phyloP scores from a whole-genome alignment of 208 protist genomes.

The Tetramitus jugosus region DNA sequence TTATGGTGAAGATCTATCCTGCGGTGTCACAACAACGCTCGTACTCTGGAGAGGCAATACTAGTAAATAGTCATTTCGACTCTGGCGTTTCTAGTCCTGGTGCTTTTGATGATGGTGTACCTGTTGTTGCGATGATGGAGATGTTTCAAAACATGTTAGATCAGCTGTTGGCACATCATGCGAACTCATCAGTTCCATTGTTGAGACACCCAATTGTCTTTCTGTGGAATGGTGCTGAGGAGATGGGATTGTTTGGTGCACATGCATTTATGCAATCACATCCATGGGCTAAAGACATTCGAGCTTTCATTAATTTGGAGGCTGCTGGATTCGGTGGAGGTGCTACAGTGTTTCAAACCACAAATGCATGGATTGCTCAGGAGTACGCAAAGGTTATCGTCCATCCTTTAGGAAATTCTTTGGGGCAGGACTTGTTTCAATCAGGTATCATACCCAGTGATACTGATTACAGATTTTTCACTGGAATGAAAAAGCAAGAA shows the following conservation, averaged over 20 bases:
- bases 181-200: too few relatives aligned
- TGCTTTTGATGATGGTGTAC: conserved; percentile 18
- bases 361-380: not conserved
- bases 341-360: not conserved
- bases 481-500: not conserved
- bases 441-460: not conserved
- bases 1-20: not conserved
- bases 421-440: conserved; percentile 12
- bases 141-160: not conserved
- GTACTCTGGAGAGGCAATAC: not conserved
- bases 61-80: conserved; percentile 4
- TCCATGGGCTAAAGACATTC: not conserved
- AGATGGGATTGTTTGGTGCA: not conserved
- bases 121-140: not conserved
- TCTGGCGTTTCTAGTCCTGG: not conserved
- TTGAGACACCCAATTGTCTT: not conserved
- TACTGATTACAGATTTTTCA: conserved; percentile 6
- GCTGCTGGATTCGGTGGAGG: not conserved
- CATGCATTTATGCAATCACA: not conserved
- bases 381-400: not conserved
- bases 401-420: not conserved
- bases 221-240: conserved; percentile 14
- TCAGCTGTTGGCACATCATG: not conserved
- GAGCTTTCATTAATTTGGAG: conserved; percentile 17
- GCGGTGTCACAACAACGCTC: too few relatives aligned